Percentiles rank a stretch among this genome's conserved stretches.
Evolutionary conservation across 805 yeast genomes (phyloP).

Genomic region (Brettanomyces custersianus): DNA sequence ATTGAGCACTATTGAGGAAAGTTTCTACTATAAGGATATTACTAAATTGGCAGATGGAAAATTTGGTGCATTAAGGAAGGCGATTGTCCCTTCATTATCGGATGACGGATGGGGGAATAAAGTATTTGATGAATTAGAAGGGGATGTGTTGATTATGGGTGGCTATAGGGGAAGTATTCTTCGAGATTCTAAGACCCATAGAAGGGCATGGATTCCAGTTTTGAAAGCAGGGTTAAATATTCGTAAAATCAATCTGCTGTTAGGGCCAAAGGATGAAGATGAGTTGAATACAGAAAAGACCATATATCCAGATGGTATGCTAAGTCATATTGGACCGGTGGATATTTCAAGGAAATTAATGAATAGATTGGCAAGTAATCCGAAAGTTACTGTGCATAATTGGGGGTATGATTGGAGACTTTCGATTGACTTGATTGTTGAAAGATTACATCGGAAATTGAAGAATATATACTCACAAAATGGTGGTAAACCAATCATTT

Average conservation of each 20-base stretch:
- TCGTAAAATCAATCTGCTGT: constrained; percentile 53
- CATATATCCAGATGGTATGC: constrained; percentile 66
- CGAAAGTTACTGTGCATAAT: constrained; percentile 53
- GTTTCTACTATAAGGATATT: constrained; percentile 40
- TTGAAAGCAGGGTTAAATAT: constrained; percentile 75
- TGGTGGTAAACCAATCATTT: constrained; percentile 51
- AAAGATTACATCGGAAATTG: constrained; percentile 42
- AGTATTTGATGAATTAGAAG: constrained; percentile 54
- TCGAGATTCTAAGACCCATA: constrained; percentile 52
- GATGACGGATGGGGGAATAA: constrained; percentile 7
- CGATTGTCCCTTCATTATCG: constrained; percentile 31
- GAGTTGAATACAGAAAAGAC: constrained; percentile 45
- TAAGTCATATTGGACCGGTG: constrained; percentile 80
- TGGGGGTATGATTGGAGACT: constrained; percentile 96
- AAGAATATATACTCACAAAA: constrained; percentile 31
- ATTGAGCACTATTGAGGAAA: constrained; percentile 56
- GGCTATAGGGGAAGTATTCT: constrained; percentile 83
- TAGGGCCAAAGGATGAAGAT: constrained; percentile 69
- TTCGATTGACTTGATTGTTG: constrained; percentile 47
- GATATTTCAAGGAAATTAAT: constrained; percentile 63
- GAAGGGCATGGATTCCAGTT: constrained; percentile 77
- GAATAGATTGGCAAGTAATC: constrained; percentile 41
- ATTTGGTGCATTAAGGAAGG: constrained; percentile 57
- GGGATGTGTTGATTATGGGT: constrained; percentile 75
- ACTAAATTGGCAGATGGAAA: constrained; percentile 60